A percentile compares a stretch with the other conserved stretches of the same genome.
Conservation (phyloP, 202 grass and related monocot species). For the Panicum virgatum region DNA sequence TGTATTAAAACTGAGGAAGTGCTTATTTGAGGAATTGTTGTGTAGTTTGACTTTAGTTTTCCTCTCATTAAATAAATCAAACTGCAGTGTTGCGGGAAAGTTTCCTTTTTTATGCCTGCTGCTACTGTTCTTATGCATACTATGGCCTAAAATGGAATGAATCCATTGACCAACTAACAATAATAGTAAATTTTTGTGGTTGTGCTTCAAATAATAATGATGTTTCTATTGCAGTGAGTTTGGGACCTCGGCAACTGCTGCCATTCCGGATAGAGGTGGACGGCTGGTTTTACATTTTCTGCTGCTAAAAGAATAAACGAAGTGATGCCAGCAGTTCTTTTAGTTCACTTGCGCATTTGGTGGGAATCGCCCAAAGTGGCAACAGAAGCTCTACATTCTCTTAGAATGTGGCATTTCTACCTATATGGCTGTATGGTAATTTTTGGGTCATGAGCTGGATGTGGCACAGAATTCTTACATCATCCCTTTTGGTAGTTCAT, state of each 20-base stretch:
- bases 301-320: constrained; percentile 7
- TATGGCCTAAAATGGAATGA: background rate
- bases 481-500: background rate
- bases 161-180: background rate
- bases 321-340: background rate
- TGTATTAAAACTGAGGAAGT: too few relatives aligned
- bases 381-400: background rate
- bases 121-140: background rate
- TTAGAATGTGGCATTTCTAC: background rate
- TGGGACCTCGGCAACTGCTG: background rate
- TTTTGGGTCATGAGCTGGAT: background rate
- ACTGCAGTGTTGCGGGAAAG: background rate
- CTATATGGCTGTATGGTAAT: background rate
- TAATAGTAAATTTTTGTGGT: background rate
- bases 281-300: background rate
- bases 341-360: background rate
- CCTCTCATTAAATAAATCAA: background rate
- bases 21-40: background rate
- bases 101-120: background rate
- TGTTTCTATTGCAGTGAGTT: constrained; percentile 13
- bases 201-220: background rate
- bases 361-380: background rate
- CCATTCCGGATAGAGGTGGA: background rate
- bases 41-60: too few relatives aligned
- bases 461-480: background rate